Conservation (phyloP, 768 basidiomycete genomes). For the Mycena vulgaris region DNA sequence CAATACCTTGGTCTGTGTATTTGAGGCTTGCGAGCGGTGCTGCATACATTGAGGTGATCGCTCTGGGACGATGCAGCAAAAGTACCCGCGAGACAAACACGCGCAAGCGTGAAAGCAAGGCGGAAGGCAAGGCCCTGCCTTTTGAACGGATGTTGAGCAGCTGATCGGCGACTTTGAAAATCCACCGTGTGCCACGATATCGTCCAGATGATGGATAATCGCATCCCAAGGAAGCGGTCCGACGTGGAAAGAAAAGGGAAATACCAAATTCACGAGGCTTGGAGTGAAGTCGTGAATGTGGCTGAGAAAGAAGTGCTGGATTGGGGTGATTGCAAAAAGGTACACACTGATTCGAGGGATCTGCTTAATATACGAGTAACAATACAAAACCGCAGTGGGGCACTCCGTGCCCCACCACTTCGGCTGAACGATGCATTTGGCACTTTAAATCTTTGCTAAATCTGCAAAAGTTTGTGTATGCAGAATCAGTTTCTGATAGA, state of each 20-base stretch:
- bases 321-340: constrained; percentile 6
- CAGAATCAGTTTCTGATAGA: too few species aligned
- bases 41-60: constrained; percentile 5
- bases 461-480: too few species aligned
- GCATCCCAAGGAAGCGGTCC: not conserved
- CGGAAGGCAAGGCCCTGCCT: not conserved
- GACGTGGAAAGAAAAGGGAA: constrained; percentile 3
- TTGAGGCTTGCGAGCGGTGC: constrained; percentile 1
- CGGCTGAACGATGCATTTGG: too few species aligned
- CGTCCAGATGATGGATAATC: constrained; percentile 1
- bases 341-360: too few species aligned
- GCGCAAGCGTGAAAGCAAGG: not conserved
- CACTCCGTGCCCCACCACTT: too few species aligned
- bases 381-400: too few species aligned
- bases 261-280: not conserved
- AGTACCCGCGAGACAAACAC: not conserved
- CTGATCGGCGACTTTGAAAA: not conserved
- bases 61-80: constrained; percentile 5
- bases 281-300: not conserved
- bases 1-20: too few species aligned
- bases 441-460: too few species aligned
- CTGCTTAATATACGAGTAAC: too few species aligned
- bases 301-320: not conserved
- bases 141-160: too few species aligned
- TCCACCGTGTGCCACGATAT: not conserved